These are phyloP conservation scores for Cucurbita argyrosperma DNA, from an alignment of 306 rosid species.

Conservation along the genomic window DNA sequence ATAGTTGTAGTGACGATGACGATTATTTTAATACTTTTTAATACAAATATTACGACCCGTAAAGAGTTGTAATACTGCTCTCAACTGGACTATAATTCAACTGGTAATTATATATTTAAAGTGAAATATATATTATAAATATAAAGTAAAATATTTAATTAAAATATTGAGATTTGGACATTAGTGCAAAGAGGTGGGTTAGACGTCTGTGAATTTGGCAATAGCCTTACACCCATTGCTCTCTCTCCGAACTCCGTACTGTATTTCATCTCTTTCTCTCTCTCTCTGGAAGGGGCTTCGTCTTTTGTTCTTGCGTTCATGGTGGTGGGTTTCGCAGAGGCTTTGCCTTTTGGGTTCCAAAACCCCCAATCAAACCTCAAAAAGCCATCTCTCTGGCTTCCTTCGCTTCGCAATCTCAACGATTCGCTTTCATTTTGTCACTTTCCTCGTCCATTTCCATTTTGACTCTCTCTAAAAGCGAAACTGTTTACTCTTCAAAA, in stretches of 20 bases:
- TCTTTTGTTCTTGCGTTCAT: slow-evolving; percentile 13
- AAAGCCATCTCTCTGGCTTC: slow-evolving; percentile 21
- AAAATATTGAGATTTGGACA: neutral
- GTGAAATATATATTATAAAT: too few species aligned
- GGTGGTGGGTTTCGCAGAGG: slow-evolving; percentile 22
- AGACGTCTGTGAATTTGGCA: neutral
- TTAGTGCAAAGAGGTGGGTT: neutral
- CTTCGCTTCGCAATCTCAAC: slow-evolving; percentile 22
- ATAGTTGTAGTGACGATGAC: too few species aligned
- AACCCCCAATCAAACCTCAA: slow-evolving; percentile 13
- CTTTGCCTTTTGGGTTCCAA: slow-evolving; percentile 26
- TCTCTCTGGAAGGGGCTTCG: neutral
- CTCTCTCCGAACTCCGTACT: neutral
- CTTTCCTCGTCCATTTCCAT: slow-evolving; percentile 20
- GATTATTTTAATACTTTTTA: too few species aligned
- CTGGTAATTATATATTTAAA: too few species aligned
- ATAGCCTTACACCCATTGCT: neutral
- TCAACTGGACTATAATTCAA: too few species aligned
- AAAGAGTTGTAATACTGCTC: too few species aligned
- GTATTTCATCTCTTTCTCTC: neutral
- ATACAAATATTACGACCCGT: too few species aligned
- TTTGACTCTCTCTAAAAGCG: slow-evolving; percentile 30
- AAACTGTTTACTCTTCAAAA: slow-evolving; percentile 10
- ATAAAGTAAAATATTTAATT: too few species aligned
- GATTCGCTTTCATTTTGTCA: slow-evolving; percentile 46